Evolutionary conservation across 371 early-diverging fungal species (phyloP).

Genomic region (Dipsacomyces acuminosporus): DNA sequence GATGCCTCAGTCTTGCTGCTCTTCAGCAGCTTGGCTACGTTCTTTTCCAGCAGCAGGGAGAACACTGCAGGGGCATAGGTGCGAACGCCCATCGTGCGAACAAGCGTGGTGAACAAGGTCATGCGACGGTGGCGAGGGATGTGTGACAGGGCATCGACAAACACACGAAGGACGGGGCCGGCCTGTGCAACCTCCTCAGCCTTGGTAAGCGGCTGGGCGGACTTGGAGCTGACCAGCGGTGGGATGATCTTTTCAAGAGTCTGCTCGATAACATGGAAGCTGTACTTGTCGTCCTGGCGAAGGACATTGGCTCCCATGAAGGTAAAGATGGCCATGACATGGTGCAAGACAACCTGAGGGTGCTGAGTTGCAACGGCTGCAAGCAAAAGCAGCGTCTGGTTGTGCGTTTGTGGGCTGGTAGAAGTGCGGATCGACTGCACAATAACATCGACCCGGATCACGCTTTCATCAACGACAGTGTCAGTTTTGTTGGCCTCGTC

Average conservation of each 20-base stretch:
- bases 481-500: constrained; percentile 53
- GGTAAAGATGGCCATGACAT: constrained; percentile 95
- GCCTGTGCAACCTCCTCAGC: constrained; percentile 2
- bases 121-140: constrained; percentile 91
- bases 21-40: constrained; percentile 51
- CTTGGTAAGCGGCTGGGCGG: constrained; percentile 26
- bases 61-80: constrained; percentile 70
- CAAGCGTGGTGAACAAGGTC: constrained; percentile 76
- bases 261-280: constrained; percentile 90
- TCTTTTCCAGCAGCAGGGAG: constrained; percentile 68
- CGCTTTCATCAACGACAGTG: constrained; percentile 46
- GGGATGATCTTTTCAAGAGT: constrained; percentile 85
- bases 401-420: constrained; percentile 94
- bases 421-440: constrained; percentile 86
- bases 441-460: constrained; percentile 75
- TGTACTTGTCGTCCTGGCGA: constrained; percentile 92
- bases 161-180: constrained; percentile 72
- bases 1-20: constrained; percentile 5
- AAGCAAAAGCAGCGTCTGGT: constrained; percentile 81
- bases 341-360: constrained; percentile 81
- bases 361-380: constrained; percentile 78
- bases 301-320: constrained; percentile 96
- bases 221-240: constrained; percentile 57
- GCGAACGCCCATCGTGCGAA: constrained; percentile 73
- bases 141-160: constrained; percentile 86